Evolutionary conservation across 768 basidiomycete species (phyloP).

Genomic region (Basidioascus undulatus): DNA sequence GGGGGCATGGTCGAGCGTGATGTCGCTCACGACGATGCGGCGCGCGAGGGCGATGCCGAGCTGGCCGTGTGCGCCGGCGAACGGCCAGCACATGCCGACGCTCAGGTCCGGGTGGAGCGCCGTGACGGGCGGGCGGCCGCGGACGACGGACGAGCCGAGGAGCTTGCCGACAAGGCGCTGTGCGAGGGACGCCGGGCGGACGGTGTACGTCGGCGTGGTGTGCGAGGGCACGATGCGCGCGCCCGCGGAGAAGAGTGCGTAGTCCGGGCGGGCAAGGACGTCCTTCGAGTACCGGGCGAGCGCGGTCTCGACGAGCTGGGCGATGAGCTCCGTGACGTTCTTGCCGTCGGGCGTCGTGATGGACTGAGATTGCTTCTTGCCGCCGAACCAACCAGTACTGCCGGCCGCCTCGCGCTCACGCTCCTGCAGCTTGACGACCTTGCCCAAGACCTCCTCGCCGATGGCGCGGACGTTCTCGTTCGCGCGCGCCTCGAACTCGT

Average conservation of each 20-base stretch:
- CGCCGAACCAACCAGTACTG: too few relatives aligned
- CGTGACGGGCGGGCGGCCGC: constrained; percentile 57
- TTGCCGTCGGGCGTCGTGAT: constrained; percentile 37
- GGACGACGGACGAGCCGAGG: constrained; percentile 33
- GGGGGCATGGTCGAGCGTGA: constrained; percentile 75
- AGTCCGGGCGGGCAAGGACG: constrained; percentile 55
- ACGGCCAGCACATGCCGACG: constrained; percentile 83
- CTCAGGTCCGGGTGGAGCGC: constrained; percentile 68
- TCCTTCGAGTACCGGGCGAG: constrained; percentile 51
- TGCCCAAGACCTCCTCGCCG: constrained; percentile 11
- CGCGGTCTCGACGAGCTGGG: constrained; percentile 49
- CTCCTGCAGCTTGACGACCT: constrained; percentile 9
- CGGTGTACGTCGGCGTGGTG: constrained; percentile 54
- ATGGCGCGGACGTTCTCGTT: constrained; percentile 11
- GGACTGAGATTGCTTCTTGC: too few relatives aligned
- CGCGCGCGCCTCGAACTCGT: constrained; percentile 9
- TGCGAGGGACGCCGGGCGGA: constrained; percentile 24
- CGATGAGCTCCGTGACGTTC: constrained; percentile 44
- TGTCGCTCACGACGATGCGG: constrained; percentile 30
- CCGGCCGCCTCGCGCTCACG: constrained; percentile 1
- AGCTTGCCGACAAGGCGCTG: constrained; percentile 16
- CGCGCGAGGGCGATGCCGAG: constrained; percentile 56
- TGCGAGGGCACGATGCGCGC: constrained; percentile 56
- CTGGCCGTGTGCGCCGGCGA: constrained; percentile 50
- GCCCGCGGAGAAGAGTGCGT: constrained; percentile 60